Percentiles rank a stretch among this genome's conserved stretches.
Evolutionary conservation across 805 yeast genomes (phyloP).

Genomic region (Kazachstania psychrophila): DNA sequence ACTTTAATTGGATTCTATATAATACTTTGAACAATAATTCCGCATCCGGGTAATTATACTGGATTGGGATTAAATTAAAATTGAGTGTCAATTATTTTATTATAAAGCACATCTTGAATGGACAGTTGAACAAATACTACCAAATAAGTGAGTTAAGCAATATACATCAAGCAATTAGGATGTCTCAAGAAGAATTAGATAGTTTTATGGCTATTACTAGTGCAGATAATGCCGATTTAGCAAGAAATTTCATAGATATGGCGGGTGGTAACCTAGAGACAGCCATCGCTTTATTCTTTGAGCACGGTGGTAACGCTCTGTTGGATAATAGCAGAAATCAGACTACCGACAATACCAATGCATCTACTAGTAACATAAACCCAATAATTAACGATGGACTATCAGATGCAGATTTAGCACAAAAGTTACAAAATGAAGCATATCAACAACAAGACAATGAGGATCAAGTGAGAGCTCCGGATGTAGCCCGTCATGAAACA

Average conservation of each 20-base stretch:
- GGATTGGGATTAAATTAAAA: no score
- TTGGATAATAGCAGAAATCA: conserved; percentile 4
- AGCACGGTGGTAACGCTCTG: conserved; percentile 39
- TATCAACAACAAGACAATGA: conserved; percentile 38
- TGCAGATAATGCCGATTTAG: conserved; percentile 53
- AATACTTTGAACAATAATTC: no score
- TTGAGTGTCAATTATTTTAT: no score
- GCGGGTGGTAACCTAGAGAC: conserved; percentile 69
- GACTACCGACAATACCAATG: conserved; percentile 4
- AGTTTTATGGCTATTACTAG: conserved; percentile 81
- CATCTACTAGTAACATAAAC: conserved; percentile 3
- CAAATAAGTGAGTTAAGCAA: no score
- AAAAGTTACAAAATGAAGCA: conserved; percentile 54
- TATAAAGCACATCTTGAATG: no score
- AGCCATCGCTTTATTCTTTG: conserved; percentile 79
- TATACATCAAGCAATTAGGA: no score
- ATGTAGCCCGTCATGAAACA: conserved; percentile 60
- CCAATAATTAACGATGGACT: no score
- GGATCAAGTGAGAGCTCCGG: conserved; percentile 62
- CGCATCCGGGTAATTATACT: no score
- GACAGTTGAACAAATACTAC: no score
- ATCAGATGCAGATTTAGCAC: conserved; percentile 49
- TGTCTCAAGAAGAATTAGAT: conserved; percentile 46
- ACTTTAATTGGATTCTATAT: no score
- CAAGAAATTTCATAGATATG: conserved; percentile 69